These are phyloP conservation scores for Fraxinus sp. DNA, from an alignment of 305 asterid species.

Conservation along the genomic window DNA sequence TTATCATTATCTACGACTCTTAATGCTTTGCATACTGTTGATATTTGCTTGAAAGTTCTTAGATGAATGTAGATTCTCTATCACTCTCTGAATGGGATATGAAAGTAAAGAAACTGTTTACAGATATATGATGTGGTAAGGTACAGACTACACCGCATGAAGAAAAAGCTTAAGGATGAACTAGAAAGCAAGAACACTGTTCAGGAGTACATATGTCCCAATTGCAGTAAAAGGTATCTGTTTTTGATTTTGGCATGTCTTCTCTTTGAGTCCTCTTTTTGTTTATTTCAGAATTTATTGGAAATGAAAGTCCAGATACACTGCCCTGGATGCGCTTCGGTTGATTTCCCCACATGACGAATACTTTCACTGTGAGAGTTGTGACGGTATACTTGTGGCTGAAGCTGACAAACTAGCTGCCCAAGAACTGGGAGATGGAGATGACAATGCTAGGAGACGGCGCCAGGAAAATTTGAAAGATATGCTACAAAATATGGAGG, in stretches of 20 bases:
- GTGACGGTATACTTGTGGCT: conserved; percentile 72
- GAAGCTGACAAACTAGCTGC: conserved; percentile 70
- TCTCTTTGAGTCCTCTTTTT: not conserved
- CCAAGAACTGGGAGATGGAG: conserved; percentile 79
- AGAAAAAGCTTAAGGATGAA: conserved; percentile 86
- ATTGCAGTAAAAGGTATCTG: conserved; percentile 70
- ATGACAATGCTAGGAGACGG: conserved; percentile 84
- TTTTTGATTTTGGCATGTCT: conserved; percentile 5
- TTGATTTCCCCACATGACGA: conserved; percentile 65
- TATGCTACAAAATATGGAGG: conserved; percentile 86
- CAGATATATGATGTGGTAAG: conserved; percentile 92
- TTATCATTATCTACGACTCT: not conserved
- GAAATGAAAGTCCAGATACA: conserved; percentile 57
- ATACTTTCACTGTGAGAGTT: conserved; percentile 82
- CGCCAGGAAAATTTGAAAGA: conserved; percentile 76
- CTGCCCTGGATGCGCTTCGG: conserved; percentile 81
- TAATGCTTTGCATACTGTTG: not conserved
- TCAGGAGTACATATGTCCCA: conserved; percentile 86
- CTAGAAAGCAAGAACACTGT: conserved; percentile 82
- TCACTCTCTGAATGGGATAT: not conserved
- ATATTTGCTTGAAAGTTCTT: not conserved
- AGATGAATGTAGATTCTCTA: not conserved
- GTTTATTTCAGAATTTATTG: conserved; percentile 16
- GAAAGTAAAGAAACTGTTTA: conserved; percentile 25
- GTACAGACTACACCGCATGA: conserved; percentile 89